Conservation (phyloP, 2,329 filamentous ascomycete species). For the Diaporthe longicolla region DNA sequence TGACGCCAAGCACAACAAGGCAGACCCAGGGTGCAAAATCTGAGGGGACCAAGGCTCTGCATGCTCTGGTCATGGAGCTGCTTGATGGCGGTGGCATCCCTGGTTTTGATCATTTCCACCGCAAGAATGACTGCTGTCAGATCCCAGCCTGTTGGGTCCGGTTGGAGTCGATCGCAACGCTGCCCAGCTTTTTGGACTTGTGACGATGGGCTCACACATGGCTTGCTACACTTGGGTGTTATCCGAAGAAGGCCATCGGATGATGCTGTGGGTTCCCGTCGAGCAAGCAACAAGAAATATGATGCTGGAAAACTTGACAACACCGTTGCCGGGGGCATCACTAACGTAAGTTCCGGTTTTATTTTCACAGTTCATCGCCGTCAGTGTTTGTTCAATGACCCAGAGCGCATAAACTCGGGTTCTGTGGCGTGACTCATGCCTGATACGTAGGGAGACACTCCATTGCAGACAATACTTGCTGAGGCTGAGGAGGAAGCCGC, state of each 20-base stretch:
- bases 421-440: too few species aligned
- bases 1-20: not conserved
- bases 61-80: not conserved
- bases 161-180: conserved; percentile 1
- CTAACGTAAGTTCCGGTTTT: not conserved
- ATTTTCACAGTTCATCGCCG: too few species aligned
- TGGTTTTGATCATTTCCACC: not conserved
- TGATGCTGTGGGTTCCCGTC: conserved; percentile 3
- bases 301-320: conserved; percentile 5
- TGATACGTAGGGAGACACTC: not conserved
- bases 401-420: too few species aligned
- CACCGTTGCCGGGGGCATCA: not conserved
- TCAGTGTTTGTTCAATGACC: too few species aligned
- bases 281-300: not conserved
- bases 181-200: not conserved
- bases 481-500: not conserved
- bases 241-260: not conserved
- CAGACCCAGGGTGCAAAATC: not conserved
- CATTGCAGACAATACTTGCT: conserved; percentile 1
- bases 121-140: not conserved
- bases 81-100: not conserved
- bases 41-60: conserved; percentile 1
- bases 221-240: not conserved
- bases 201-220: not conserved
- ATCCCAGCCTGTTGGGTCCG: not conserved